phyloP scores from a whole-genome alignment of 306 rosid species.

The Begonia masoniana region DNA sequence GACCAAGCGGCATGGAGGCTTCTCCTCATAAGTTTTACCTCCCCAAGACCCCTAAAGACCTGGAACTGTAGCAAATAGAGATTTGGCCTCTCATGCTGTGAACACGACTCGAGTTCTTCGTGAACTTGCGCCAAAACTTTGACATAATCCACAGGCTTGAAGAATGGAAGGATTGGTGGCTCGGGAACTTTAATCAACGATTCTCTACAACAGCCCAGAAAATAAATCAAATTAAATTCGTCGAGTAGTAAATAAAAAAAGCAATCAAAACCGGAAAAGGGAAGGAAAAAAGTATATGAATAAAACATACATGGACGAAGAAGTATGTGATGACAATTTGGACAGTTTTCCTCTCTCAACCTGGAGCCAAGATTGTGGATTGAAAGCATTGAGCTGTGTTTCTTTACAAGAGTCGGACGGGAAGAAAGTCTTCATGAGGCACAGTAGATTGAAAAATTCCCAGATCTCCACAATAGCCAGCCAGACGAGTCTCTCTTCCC shows the following conservation, averaged over 20 bases:
- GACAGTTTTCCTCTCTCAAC: slow-evolving; percentile 87
- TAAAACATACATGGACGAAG: slow-evolving; percentile 66
- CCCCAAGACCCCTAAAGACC: slow-evolving; percentile 81
- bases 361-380: slow-evolving; percentile 92
- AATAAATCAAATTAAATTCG: background rate
- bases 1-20: slow-evolving; percentile 82
- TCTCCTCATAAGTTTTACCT: slow-evolving; percentile 76
- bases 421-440: slow-evolving; percentile 82
- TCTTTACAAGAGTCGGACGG: slow-evolving; percentile 71
- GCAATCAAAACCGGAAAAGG: too few species aligned
- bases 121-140: slow-evolving; percentile 90
- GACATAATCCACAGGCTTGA: slow-evolving; percentile 74
- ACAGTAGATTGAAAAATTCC: slow-evolving; percentile 49
- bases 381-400: slow-evolving; percentile 51
- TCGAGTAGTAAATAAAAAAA: background rate
- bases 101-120: slow-evolving; percentile 79
- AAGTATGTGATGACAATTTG: slow-evolving; percentile 43
- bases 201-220: slow-evolving; percentile 40
- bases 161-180: slow-evolving; percentile 61
- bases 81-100: slow-evolving; percentile 54
- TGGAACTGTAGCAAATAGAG: slow-evolving; percentile 71
- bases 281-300: background rate
- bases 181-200: slow-evolving; percentile 81
- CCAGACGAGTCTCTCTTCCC: slow-evolving; percentile 18
- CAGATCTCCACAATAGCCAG: slow-evolving; percentile 72